Base-by-base conservation (phyloP, 352 stramenopile genomes). In the Phytophthora niederhauseri region DNA sequence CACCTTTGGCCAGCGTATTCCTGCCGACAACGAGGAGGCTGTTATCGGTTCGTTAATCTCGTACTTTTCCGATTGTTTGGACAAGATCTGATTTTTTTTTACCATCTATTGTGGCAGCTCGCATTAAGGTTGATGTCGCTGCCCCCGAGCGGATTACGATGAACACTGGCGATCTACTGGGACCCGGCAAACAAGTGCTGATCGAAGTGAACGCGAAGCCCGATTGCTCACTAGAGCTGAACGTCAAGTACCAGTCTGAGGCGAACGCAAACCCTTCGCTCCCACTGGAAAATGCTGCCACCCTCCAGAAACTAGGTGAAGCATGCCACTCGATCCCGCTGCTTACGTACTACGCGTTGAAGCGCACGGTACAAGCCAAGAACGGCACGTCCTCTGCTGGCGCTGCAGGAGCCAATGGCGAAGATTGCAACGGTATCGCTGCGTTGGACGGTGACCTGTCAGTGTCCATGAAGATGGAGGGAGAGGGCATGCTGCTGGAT, bases 381-480 rank as follows among this genome's bases (percentile, higher is more conserved):
- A 77, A 71, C 31, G 80, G 80, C 1, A 64, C 78, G 52, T 71
- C 68, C 0, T 62, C 60, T 1, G 55, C 51, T 11, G 66, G 46
- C 31, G 48, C 66, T n/a, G 58, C 45, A 1, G 70, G 57, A 3
- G 68, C 62, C 20, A 78, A 72, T 26, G 85, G 72, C 2, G 84
- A 87, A 34, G 82, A 93, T 53, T 95, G 85, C 68, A 83, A 92
- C 52, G 87, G 85, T 24, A 95, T 95, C 41, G 82, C 81, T 11
- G 83, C 84, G 30, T 69, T 95, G 28, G 85, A 95, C 48, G 85
- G 89, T 19, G 84, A 90, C 22, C 60, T 95, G 36, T 81, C 81
- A 1, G 82, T 84, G 7, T 75, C 85, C 4, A 93, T 95, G 80
- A 95, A 95, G 68, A 80, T 95, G 57, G 87, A 95, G 41, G 85